Percentiles rank a stretch among this genome's conserved stretches.
These are phyloP conservation scores for Microsporum canis DNA, from an alignment of 2,329 filamentous ascomycete genomes.

Conservation along the genomic window DNA sequence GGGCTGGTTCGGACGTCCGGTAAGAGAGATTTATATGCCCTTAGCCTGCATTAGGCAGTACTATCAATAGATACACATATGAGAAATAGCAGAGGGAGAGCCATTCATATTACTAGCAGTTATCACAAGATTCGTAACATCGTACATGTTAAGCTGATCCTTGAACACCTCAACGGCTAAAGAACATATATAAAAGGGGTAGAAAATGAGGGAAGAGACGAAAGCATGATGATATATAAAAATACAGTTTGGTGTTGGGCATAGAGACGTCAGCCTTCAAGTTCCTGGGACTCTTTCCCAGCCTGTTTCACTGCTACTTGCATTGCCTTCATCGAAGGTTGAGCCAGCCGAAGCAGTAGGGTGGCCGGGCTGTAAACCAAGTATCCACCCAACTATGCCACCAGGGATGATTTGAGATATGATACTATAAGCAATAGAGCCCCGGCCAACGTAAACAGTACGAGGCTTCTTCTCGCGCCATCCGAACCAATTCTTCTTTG, in stretches of 20 bases:
- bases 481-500: constrained; percentile 31
- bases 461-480: constrained; percentile 31
- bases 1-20: too few species aligned
- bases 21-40: too few species aligned
- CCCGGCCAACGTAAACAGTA: constrained; percentile 70
- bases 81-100: not conserved
- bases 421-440: constrained; percentile 71
- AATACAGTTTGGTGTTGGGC: constrained; percentile 14
- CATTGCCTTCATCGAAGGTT: constrained; percentile 17
- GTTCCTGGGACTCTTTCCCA: constrained; percentile 25
- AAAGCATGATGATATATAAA: not conserved
- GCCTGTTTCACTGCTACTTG: constrained; percentile 25
- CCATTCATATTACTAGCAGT: not conserved
- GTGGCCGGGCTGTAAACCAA: constrained; percentile 53
- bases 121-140: not conserved
- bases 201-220: not conserved
- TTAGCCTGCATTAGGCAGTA: too few species aligned
- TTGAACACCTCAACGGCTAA: not conserved
- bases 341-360: constrained; percentile 9
- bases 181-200: not conserved
- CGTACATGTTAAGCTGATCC: not conserved
- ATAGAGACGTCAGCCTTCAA: constrained; percentile 2
- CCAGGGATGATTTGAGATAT: constrained; percentile 71
- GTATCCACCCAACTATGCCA: constrained; percentile 80
- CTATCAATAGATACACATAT: not conserved